phyloP scores from a whole-genome alignment of 1,284 basidiomycete species.

The Thelephora terrestris region DNA sequence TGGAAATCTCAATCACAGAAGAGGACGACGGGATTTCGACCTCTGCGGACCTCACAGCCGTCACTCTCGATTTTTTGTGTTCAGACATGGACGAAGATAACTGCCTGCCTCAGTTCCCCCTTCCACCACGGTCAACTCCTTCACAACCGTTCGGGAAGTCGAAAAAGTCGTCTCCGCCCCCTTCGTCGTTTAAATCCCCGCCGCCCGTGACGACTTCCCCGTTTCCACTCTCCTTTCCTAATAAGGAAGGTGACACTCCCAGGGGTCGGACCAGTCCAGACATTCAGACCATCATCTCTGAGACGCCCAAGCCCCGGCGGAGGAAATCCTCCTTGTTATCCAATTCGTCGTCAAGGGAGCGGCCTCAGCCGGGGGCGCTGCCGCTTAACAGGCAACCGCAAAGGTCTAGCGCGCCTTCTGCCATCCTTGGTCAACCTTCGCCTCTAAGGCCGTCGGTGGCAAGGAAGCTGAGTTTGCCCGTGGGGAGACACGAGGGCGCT shows the following conservation, averaged over 20 bases:
- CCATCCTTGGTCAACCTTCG: neutral
- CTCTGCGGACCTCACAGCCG: constrained; percentile 19
- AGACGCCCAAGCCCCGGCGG: constrained; percentile 33
- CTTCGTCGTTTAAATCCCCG: constrained; percentile 7
- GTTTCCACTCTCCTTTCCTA: constrained; percentile 5
- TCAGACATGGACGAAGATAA: constrained; percentile 9
- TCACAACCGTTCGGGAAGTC: neutral
- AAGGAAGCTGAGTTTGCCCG: constrained; percentile 8
- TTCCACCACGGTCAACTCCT: neutral
- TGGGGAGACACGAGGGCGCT: constrained; percentile 14
- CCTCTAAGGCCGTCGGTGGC: neutral
- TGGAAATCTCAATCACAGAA: constrained; percentile 19
- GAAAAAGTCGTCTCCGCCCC: neutral
- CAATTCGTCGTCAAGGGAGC: constrained; percentile 14
- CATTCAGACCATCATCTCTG: constrained; percentile 33
- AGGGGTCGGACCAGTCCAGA: constrained; percentile 31
- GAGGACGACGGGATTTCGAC: constrained; percentile 21
- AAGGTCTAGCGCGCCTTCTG: constrained; percentile 8
- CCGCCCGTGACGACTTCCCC: constrained; percentile 18
- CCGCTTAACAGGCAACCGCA: constrained; percentile 8
- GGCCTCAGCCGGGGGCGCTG: constrained; percentile 4
- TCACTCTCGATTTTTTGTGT: constrained; percentile 14
- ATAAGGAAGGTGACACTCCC: constrained; percentile 10
- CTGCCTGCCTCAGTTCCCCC: constrained; percentile 2
- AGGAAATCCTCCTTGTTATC: constrained; percentile 17